Percentiles rank a stretch among this genome's conserved stretches.
Conservation (phyloP, 306 rosid species). For the Dryas alaskensis region DNA sequence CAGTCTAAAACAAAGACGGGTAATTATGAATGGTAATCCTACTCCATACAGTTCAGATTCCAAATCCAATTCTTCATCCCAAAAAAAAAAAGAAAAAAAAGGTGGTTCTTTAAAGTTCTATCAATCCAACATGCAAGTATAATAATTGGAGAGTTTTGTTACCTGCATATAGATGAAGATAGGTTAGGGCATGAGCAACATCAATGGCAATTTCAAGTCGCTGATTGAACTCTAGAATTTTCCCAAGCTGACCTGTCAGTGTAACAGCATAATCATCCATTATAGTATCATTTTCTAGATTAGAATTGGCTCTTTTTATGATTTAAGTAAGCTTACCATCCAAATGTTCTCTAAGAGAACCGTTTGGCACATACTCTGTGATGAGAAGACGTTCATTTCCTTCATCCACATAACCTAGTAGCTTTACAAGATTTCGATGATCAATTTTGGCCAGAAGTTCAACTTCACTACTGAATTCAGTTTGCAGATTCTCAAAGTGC, state of each 20-base stretch:
- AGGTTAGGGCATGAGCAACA: slow-evolving; percentile 95
- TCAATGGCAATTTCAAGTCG: slow-evolving; percentile 95
- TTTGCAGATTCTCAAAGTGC: slow-evolving; percentile 63
- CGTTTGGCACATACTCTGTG: slow-evolving; percentile 83
- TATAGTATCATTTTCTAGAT: slow-evolving; percentile 16
- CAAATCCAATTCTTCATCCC: background rate
- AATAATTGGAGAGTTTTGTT: slow-evolving; percentile 28
- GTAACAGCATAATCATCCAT: slow-evolving; percentile 22
- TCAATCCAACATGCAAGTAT: background rate
- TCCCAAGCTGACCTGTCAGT: slow-evolving; percentile 70
- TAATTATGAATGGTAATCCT: no score
- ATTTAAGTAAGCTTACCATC: slow-evolving; percentile 64
- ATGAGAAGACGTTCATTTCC: slow-evolving; percentile 87
- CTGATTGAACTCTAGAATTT: slow-evolving; percentile 84
- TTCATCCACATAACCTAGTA: slow-evolving; percentile 75
- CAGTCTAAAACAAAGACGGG: no score
- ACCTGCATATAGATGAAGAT: slow-evolving; percentile 91
- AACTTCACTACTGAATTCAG: slow-evolving; percentile 86
- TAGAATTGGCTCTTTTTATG: slow-evolving; percentile 17
- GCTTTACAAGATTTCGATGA: slow-evolving; percentile 91
- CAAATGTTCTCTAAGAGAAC: slow-evolving; percentile 91
- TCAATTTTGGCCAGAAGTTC: slow-evolving; percentile 91
- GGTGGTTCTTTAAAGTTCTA: background rate
- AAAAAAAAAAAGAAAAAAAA: background rate
- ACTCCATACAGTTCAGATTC: no score